Percentiles rank a stretch among this genome's conserved stretches.
These are phyloP conservation scores for Dimargaris verticillata DNA, from an alignment of 192 early-diverging fungal genomes.

Conservation along the genomic window DNA sequence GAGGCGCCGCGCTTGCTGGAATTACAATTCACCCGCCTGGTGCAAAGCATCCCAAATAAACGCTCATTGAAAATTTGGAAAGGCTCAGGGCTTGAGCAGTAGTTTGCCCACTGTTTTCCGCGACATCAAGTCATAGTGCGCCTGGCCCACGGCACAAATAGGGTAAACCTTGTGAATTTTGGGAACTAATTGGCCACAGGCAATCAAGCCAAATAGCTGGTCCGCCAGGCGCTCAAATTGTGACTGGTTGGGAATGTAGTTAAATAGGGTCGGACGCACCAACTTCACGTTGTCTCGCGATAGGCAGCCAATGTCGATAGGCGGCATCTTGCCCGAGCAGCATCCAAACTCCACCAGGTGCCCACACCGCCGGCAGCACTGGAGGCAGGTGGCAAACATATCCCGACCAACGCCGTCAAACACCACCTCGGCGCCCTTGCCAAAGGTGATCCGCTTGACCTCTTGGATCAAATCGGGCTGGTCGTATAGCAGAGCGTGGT, in stretches of 20 bases:
- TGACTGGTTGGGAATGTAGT: slow-evolving; percentile 46
- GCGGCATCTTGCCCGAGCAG: slow-evolving; percentile 60
- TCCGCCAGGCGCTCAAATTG: slow-evolving; percentile 44
- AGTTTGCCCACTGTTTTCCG: slow-evolving; percentile 60
- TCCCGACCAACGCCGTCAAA: slow-evolving; percentile 86
- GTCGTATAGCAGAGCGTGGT: slow-evolving; percentile 57
- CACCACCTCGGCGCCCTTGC: slow-evolving; percentile 60
- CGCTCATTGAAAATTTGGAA: no score
- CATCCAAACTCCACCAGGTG: slow-evolving; percentile 77
- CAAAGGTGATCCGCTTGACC: slow-evolving; percentile 55
- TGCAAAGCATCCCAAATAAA: no score
- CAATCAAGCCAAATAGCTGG: slow-evolving; percentile 43
- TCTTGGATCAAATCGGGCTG: slow-evolving; percentile 43
- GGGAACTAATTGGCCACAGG: slow-evolving; percentile 40
- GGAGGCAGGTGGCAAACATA: slow-evolving; percentile 60
- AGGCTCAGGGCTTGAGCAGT: no score
- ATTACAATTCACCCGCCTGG: no score
- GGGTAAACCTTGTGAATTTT: slow-evolving; percentile 59
- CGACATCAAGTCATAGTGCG: slow-evolving; percentile 61
- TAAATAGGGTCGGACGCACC: slow-evolving; percentile 54
- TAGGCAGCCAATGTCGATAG: slow-evolving; percentile 39
- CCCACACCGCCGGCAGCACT: slow-evolving; percentile 44
- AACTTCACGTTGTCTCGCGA: slow-evolving; percentile 53
- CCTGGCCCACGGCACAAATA: slow-evolving; percentile 51
- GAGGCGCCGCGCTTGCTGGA: no score